Percentiles rank a stretch among this genome's conserved stretches.
phyloP scores from a whole-genome alignment of 2,329 filamentous ascomycete species.

The Clarireedia sp. region DNA sequence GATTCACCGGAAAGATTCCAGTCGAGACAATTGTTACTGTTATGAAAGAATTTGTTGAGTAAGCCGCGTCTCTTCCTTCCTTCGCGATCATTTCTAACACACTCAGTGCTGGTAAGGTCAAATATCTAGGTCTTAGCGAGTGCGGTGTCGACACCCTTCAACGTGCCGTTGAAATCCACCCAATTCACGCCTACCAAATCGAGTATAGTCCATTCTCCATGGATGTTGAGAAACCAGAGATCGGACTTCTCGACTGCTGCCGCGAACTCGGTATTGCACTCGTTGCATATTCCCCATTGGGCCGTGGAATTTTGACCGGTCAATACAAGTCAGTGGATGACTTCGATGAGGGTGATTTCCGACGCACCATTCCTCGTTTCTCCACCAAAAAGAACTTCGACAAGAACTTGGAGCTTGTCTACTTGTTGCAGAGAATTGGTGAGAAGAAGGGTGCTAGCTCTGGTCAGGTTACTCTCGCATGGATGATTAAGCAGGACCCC shows the following conservation, averaged over 20 bases:
- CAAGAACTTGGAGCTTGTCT: conserved; percentile 47
- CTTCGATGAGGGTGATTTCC: conserved; percentile 11
- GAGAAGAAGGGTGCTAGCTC: conserved; percentile 45
- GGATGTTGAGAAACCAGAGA: conserved; percentile 45
- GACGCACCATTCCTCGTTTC: conserved; percentile 41
- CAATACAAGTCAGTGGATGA: conserved; percentile 21
- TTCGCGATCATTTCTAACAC: conserved; percentile 24
- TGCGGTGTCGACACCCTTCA: conserved; percentile 41
- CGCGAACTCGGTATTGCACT: conserved; percentile 41
- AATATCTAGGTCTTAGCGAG: conserved; percentile 48
- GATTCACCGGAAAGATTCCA: conserved; percentile 30
- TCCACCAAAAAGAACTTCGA: conserved; percentile 41
- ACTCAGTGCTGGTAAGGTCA: conserved; percentile 46
- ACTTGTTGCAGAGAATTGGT: conserved; percentile 41
- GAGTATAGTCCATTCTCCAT: conserved; percentile 47
- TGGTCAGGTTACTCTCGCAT: conserved; percentile 52
- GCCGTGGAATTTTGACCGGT: conserved; percentile 39
- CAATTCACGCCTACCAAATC: conserved; percentile 43
- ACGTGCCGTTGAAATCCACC: conserved; percentile 41
- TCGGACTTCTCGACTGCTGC: conserved; percentile 41
- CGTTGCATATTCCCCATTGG: conserved; percentile 36
- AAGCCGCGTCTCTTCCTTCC: background rate
- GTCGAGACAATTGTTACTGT: conserved; percentile 36
- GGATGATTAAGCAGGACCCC: conserved; percentile 50
- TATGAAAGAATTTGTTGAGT: conserved; percentile 11